phyloP scores from a whole-genome alignment of 495 filamentous ascomycete genomes.

The Pseudevernia furfuracea region DNA sequence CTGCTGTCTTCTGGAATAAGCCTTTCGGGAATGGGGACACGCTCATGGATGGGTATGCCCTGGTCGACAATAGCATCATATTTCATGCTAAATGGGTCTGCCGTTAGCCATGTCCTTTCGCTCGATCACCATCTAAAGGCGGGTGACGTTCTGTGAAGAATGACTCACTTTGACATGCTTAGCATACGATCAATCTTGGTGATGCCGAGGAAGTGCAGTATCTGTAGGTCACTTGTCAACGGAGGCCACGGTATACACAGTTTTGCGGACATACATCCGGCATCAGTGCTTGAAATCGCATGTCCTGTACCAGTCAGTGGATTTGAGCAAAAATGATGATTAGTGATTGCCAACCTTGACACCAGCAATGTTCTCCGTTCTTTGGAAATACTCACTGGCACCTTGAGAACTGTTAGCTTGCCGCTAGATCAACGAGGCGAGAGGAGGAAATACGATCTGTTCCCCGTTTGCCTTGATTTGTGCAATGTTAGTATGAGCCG shows the following conservation, averaged over 20 bases:
- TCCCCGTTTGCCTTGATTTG: constrained; percentile 26
- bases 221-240: constrained; percentile 35
- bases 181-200: constrained; percentile 98
- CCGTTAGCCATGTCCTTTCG: not conserved
- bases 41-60: constrained; percentile 89
- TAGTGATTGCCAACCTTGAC: constrained; percentile 49
- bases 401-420: constrained; percentile 32
- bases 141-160: constrained; percentile 15
- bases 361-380: constrained; percentile 94
- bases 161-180: constrained; percentile 86
- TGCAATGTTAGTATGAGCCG: constrained; percentile 11
- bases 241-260: constrained; percentile 10
- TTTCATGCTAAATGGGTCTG: constrained; percentile 66
- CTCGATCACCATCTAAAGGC: not conserved
- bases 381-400: constrained; percentile 94
- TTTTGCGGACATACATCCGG: constrained; percentile 50
- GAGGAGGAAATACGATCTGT: constrained; percentile 21
- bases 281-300: constrained; percentile 99
- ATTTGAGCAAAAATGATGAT: constrained; percentile 15
- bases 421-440: not conserved
- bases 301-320: constrained; percentile 44
- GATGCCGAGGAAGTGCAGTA: constrained; percentile 96
- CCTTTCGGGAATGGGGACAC: constrained; percentile 86
- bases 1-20: constrained; percentile 92
- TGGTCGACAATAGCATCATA: constrained; percentile 95